A percentile compares a stretch with the other conserved stretches of the same genome.
These are phyloP conservation scores for Plectosphaerella cucumerina DNA, from an alignment of 2,329 filamentous ascomycete genomes.

Conservation along the genomic window DNA sequence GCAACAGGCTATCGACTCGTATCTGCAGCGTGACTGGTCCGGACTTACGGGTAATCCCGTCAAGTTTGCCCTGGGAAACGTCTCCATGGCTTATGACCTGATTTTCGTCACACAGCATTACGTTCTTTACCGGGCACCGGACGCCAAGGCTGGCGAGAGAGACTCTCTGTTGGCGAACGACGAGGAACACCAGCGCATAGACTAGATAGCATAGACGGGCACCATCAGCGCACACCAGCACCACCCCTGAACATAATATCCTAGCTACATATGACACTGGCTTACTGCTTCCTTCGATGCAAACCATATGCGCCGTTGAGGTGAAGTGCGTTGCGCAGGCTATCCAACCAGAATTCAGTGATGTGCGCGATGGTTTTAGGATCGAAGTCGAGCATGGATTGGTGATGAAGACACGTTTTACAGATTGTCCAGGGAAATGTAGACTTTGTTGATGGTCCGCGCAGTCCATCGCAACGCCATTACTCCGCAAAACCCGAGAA, in stretches of 20 bases:
- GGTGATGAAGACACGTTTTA: no score
- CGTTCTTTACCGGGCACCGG: slow-evolving; percentile 56
- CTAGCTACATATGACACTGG: no score
- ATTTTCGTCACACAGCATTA: slow-evolving; percentile 91
- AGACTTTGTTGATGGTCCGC: no score
- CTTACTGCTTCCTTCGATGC: neutral
- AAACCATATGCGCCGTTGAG: no score
- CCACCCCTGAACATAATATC: no score
- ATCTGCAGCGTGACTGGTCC: slow-evolving; percentile 80
- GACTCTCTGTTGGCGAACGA: slow-evolving; percentile 11
- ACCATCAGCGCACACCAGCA: neutral
- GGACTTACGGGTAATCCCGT: slow-evolving; percentile 88
- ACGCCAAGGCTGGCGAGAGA: slow-evolving; percentile 12
- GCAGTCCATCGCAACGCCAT: no score
- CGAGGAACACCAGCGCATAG: slow-evolving; percentile 13
- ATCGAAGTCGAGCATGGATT: no score
- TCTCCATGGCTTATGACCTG: slow-evolving; percentile 80
- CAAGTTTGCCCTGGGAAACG: slow-evolving; percentile 81
- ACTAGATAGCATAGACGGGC: slow-evolving; percentile 4
- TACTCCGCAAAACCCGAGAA: no score
- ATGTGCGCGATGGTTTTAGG: no score
- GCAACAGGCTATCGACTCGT: slow-evolving; percentile 83
- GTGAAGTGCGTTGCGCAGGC: no score
- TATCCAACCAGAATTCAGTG: no score
- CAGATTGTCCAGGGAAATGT: no score